A percentile compares a stretch with the other conserved stretches of the same genome.
phyloP scores from a whole-genome alignment of 163 green algal species.

The Chlorella variabilis region DNA sequence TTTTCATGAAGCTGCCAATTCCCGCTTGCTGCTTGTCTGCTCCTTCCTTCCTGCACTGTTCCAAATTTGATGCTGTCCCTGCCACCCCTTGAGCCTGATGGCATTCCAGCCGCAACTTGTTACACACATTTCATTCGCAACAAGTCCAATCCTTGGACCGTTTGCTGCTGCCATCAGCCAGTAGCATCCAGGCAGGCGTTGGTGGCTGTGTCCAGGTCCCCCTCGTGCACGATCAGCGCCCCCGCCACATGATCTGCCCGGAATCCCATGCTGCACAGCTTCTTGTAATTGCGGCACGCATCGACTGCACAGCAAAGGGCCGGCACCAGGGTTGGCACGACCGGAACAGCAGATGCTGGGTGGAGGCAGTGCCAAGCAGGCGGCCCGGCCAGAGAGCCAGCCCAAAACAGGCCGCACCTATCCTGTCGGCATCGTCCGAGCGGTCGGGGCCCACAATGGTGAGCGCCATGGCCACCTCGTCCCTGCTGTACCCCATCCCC shows the following conservation, averaged over 20 bases:
- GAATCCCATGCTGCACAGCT: slow-evolving; percentile 63
- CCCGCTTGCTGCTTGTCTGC: too few species aligned
- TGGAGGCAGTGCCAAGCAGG: too few species aligned
- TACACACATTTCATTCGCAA: not conserved
- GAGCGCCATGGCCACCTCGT: slow-evolving; percentile 46
- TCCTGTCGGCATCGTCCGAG: slow-evolving; percentile 6
- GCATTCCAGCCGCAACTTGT: too few species aligned
- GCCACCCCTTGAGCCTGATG: too few species aligned
- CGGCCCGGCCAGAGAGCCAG: not conserved
- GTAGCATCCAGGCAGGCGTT: slow-evolving; percentile 39
- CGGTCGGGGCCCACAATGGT: slow-evolving; percentile 11
- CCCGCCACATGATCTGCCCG: slow-evolving; percentile 36
- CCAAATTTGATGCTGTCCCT: too few species aligned
- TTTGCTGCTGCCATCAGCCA: too few species aligned
- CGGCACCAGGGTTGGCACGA: not conserved
- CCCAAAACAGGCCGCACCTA: not conserved
- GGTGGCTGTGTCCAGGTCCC: slow-evolving; percentile 53
- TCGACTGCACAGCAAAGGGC: slow-evolving; percentile 17
- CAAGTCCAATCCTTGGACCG: too few species aligned
- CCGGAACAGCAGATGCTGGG: too few species aligned
- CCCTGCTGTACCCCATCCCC: slow-evolving; percentile 37
- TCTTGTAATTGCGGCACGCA: slow-evolving; percentile 49
- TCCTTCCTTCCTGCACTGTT: too few species aligned
- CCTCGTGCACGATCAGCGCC: slow-evolving; percentile 48
- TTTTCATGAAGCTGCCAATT: too few species aligned